A percentile compares a stretch with the other conserved stretches of the same genome.
Evolutionary conservation across 306 rosid genomes (phyloP).

Genomic region (Prunus persica): DNA sequence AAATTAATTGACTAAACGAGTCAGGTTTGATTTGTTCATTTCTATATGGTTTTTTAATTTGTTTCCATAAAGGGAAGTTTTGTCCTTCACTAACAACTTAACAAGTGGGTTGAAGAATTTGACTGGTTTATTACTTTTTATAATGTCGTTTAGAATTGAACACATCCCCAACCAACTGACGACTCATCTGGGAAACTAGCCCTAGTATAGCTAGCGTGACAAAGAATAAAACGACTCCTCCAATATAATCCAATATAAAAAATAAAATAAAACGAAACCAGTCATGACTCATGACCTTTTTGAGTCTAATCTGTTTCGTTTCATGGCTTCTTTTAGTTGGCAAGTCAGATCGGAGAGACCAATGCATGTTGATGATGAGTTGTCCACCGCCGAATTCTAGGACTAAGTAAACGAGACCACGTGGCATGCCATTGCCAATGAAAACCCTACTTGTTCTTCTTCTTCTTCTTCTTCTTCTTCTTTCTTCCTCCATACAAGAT

Average conservation of each 20-base stretch:
- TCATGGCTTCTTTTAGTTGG: constrained; percentile 2
- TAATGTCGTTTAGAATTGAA: constrained; percentile 3
- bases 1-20: not conserved
- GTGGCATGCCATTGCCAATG: no score
- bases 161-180: no score
- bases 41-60: not conserved
- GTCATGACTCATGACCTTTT: not conserved
- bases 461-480: not conserved
- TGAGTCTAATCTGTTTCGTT: not conserved
- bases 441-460: not conserved
- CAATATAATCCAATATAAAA: not conserved
- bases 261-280: not conserved
- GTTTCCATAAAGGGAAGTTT: not conserved
- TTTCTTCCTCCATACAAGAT: not conserved
- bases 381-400: no score
- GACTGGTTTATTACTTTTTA: not conserved
- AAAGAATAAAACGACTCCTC: constrained; percentile 19
- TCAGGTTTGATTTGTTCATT: not conserved
- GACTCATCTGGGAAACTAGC: constrained; percentile 15
- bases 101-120: not conserved
- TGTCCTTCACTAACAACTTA: constrained; percentile 11
- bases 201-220: no score
- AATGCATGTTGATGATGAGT: no score
- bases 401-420: no score
- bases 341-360: constrained; percentile 19